Evolutionary conservation across 2,329 filamentous ascomycete genomes (phyloP), one percentile per base, ranked within the genome.

Genomic region (Aspergillus sp.): DNA sequence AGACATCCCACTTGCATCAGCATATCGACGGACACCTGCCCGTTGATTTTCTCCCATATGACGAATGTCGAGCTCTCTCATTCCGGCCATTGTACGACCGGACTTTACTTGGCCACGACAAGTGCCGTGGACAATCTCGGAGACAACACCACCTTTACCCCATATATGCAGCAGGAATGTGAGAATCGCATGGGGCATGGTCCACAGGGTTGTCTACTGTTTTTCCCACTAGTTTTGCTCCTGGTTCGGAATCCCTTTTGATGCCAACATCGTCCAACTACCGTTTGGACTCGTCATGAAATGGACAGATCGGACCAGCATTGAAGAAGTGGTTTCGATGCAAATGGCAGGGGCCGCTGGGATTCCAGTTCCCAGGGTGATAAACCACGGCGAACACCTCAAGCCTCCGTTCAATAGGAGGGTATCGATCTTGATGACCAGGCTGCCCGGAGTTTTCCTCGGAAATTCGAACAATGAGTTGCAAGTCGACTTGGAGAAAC

Each of bases 371-470:
- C 67, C 69, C 0, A 71, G 58, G 54, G 64, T 72, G 3, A 20
- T 74, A 19, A 59, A 53, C 49, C 72, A 60, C 34, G 67, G 70
- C 4, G 68, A 72, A 42, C 67, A 74, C 45, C 61, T 58, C 4
- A 23, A 55, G 42, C 41, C 19, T 5, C 51, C 53, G 5, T 52
- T 34, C 17, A 60, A 62, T 23, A 47, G 62, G 23, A 55, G 46
- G 11, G 50, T 72, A 45, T 73, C 71, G n/a, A 73, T 73, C 36
- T 48, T 75, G 20, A 76, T 77, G 71, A 76, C 72, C n/a, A 65
- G 71, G 21, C 52, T 74, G 45, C 71, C 69, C 16, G 70, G 72
- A 4, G 49, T 60, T 5, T 46, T 63, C 10, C 55, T 75, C 21
- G 63, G 59, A 16, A 67, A 72, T 47, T 59, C 58, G 3, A 57